phyloP scores from a whole-genome alignment of 768 basidiomycete genomes.

The Suillus discolor region DNA sequence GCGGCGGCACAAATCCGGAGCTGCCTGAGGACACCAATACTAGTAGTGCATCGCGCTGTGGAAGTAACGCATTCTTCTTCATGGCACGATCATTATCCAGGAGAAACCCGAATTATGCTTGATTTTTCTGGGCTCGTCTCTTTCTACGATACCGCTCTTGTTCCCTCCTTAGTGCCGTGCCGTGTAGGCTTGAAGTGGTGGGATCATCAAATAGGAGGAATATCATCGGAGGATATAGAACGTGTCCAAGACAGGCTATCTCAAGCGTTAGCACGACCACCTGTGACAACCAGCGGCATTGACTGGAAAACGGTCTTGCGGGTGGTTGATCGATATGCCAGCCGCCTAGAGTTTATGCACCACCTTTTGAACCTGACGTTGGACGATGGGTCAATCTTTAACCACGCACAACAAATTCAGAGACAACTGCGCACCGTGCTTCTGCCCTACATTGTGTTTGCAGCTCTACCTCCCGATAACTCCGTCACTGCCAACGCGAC shows the following conservation, averaged over 20 bases:
- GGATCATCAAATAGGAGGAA: slow-evolving; percentile 22
- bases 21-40: neutral
- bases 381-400: slow-evolving; percentile 16
- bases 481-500: neutral
- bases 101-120: slow-evolving; percentile 27
- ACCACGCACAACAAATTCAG: slow-evolving; percentile 12
- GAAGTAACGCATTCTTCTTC: slow-evolving; percentile 21
- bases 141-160: slow-evolving; percentile 31
- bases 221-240: slow-evolving; percentile 17
- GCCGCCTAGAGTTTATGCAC: slow-evolving; percentile 42
- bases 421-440: slow-evolving; percentile 24
- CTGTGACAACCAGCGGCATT: slow-evolving; percentile 29
- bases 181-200: slow-evolving; percentile 20
- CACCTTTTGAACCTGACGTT: slow-evolving; percentile 33
- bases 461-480: slow-evolving; percentile 2
- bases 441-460: slow-evolving; percentile 10
- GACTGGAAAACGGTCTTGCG: slow-evolving; percentile 46
- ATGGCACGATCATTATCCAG: slow-evolving; percentile 27
- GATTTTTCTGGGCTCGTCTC: slow-evolving; percentile 23
- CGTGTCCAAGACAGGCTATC: slow-evolving; percentile 12
- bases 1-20: too few relatives aligned
- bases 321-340: slow-evolving; percentile 42
- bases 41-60: neutral
- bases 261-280: slow-evolving; percentile 8
- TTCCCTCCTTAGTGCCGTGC: slow-evolving; percentile 17